Evolutionary conservation across 2,329 filamentous ascomycete genomes (phyloP).

Genomic region (Alternaria gaisen): DNA sequence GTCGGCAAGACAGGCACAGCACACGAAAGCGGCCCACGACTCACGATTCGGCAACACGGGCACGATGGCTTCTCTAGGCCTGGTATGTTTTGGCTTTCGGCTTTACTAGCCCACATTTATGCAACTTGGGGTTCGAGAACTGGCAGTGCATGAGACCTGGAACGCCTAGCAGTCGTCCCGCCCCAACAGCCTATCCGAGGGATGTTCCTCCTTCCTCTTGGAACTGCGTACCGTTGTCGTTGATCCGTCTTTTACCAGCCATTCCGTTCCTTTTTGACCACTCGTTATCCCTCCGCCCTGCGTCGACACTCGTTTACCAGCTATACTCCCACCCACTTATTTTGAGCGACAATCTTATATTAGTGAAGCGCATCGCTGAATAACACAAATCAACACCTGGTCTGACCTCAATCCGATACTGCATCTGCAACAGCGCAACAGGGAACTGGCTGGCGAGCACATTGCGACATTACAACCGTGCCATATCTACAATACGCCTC

Average conservation of each 20-base stretch:
- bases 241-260: slow-evolving; percentile 18
- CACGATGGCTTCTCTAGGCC: slow-evolving; percentile 25
- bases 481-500: slow-evolving; percentile 29
- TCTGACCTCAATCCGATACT: slow-evolving; percentile 22
- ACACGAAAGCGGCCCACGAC: slow-evolving; percentile 3
- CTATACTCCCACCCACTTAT: background rate
- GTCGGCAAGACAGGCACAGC: slow-evolving; percentile 3
- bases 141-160: slow-evolving; percentile 24
- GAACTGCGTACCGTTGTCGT: slow-evolving; percentile 11
- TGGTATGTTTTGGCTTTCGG: slow-evolving; percentile 24
- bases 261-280: slow-evolving; percentile 17
- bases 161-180: slow-evolving; percentile 19
- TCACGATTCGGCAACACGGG: slow-evolving; percentile 19
- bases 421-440: slow-evolving; percentile 34
- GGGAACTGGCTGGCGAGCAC: slow-evolving; percentile 28
- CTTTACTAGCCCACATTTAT: slow-evolving; percentile 19
- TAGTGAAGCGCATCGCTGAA: slow-evolving; percentile 2
- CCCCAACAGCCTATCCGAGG: slow-evolving; percentile 25
- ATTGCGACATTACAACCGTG: slow-evolving; percentile 13
- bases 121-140: slow-evolving; percentile 29
- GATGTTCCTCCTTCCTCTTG: slow-evolving; percentile 5
- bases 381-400: slow-evolving; percentile 7
- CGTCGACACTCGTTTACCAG: slow-evolving; percentile 9
- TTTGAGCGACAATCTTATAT: background rate
- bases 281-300: slow-evolving; percentile 2